phyloP scores from a whole-genome alignment of 768 basidiomycete genomes.

The Termitomyces sp. region DNA sequence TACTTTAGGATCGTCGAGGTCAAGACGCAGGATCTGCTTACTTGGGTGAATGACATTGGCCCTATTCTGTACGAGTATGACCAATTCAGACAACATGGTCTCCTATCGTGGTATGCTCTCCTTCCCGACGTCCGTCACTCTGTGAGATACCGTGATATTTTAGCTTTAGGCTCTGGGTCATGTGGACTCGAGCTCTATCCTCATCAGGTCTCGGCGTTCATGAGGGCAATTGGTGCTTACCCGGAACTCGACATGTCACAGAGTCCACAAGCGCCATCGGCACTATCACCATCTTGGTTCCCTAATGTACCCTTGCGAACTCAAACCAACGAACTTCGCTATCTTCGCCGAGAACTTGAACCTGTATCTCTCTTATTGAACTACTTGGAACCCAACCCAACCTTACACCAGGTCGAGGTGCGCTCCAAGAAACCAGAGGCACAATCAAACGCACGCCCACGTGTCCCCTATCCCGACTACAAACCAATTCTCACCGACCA shows the following conservation, averaged over 20 bases:
- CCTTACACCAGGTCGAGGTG: background rate
- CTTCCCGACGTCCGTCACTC: background rate
- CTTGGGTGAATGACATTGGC: background rate
- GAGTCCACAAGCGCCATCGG: too few species aligned
- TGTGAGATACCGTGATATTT: background rate
- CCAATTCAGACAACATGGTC: background rate
- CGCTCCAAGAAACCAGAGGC: too few species aligned
- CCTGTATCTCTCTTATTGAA: background rate
- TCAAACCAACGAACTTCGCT: too few species aligned
- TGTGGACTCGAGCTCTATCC: constrained; percentile 1
- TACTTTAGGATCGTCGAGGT: background rate
- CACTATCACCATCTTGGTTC: too few species aligned
- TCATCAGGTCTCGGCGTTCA: background rate
- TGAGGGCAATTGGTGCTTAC: constrained; percentile 3
- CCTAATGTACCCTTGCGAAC: too few species aligned
- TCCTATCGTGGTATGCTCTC: constrained; percentile 1
- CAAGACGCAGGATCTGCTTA: background rate
- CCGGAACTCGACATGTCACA: background rate
- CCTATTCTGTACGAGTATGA: background rate
- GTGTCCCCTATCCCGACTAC: too few species aligned
- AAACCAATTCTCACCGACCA: constrained; percentile 1
- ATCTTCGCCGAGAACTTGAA: constrained; percentile 4
- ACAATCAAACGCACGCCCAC: too few species aligned
- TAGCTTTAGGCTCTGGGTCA: too few species aligned
- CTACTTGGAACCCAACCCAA: background rate